phyloP scores from a whole-genome alignment of 2,329 filamentous ascomycete species.

The Claviceps monticola region DNA sequence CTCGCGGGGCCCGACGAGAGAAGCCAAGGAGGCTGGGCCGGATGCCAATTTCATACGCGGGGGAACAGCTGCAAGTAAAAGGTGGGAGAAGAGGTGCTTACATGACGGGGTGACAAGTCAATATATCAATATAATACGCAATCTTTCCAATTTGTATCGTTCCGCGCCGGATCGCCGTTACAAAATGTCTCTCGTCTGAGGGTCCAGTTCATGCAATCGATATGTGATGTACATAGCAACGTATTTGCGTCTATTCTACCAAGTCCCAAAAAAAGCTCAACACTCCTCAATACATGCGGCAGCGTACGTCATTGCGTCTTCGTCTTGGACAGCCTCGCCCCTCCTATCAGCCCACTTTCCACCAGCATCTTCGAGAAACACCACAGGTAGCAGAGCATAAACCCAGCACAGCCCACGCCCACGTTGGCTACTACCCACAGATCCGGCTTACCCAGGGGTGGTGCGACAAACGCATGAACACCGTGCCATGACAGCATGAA shows the following conservation, averaged over 20 bases:
- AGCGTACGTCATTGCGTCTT: slow-evolving; percentile 19
- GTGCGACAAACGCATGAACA: slow-evolving; percentile 50
- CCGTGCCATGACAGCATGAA: slow-evolving; percentile 74
- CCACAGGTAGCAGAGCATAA: slow-evolving; percentile 82
- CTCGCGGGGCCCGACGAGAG: too few relatives aligned
- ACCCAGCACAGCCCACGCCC: slow-evolving; percentile 71
- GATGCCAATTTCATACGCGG: too few relatives aligned
- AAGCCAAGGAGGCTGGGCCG: too few relatives aligned
- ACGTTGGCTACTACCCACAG: slow-evolving; percentile 91
- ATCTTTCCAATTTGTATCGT: too few relatives aligned
- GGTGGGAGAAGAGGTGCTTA: too few relatives aligned
- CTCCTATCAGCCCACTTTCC: slow-evolving; percentile 40
- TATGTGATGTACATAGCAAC: not conserved
- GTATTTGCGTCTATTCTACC: not conserved
- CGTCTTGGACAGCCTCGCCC: slow-evolving; percentile 15
- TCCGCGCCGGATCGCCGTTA: too few relatives aligned
- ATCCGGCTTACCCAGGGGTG: slow-evolving; percentile 72
- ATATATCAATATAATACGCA: too few relatives aligned
- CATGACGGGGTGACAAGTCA: too few relatives aligned
- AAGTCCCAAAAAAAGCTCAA: not conserved
- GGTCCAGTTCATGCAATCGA: too few relatives aligned
- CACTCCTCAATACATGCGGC: not conserved
- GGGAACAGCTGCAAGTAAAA: too few relatives aligned
- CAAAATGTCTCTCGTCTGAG: not conserved
- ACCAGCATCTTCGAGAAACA: slow-evolving; percentile 57